These are phyloP conservation scores for Cladosporium colombiae DNA, from an alignment of 2,329 filamentous ascomycete species.

Conservation along the genomic window DNA sequence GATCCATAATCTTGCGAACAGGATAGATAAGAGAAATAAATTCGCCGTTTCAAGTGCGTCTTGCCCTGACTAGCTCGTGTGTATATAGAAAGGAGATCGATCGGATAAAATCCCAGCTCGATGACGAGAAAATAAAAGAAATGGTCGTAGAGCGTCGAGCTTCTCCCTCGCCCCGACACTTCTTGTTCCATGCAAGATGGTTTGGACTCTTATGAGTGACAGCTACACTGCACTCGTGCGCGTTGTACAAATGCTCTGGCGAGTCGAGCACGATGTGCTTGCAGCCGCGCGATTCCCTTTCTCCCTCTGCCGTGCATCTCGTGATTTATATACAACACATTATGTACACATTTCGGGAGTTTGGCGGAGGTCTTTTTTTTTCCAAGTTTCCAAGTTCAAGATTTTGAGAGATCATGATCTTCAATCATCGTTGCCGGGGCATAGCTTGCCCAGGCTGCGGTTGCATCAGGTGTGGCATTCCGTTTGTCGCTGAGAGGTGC, in stretches of 20 bases:
- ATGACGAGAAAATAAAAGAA: neutral
- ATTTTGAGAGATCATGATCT: neutral
- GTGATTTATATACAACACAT: neutral
- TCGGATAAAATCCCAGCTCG: neutral
- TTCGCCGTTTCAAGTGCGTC: neutral
- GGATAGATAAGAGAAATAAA: neutral
- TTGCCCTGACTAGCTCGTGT: neutral
- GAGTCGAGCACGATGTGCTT: neutral
- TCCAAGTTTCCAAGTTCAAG: neutral
- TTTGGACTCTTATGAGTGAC: neutral
- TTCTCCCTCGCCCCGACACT: neutral
- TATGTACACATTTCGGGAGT: constrained; percentile 1
- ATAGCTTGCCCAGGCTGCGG: constrained; percentile 12
- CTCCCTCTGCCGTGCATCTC: neutral
- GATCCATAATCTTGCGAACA: neutral
- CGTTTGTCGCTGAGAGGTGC: neutral
- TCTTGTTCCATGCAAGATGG: neutral
- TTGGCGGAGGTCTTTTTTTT: neutral
- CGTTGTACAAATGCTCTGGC: neutral
- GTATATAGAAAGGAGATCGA: neutral
- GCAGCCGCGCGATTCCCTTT: neutral
- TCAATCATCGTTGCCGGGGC: neutral
- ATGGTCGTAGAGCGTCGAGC: neutral
- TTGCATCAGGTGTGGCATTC: constrained; percentile 15
- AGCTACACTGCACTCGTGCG: neutral